Conservation (phyloP, 441 rosid species). For the Heliophila coronopifolia region DNA sequence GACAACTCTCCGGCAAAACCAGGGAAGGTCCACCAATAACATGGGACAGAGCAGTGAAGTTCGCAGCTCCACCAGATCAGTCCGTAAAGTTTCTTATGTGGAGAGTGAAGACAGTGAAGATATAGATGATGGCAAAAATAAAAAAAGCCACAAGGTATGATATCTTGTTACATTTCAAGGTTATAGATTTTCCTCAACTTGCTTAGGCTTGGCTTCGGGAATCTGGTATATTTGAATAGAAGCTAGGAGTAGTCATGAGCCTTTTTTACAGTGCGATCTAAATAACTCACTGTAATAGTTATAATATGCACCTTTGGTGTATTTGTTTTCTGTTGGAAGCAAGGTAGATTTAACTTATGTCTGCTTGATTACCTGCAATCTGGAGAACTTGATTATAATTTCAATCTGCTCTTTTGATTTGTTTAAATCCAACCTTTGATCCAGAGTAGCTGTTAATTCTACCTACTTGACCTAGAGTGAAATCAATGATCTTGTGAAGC, state of each 20-base stretch:
- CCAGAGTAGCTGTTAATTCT: neutral
- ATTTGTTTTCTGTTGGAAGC: neutral
- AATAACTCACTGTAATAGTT: constrained; percentile 2
- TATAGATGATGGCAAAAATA: constrained; percentile 67
- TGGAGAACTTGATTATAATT: neutral
- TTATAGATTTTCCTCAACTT: neutral
- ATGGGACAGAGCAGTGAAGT: constrained; percentile 64
- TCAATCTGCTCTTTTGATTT: neutral
- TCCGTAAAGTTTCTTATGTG: constrained; percentile 93
- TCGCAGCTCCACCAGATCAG: constrained; percentile 84
- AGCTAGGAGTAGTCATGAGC: neutral
- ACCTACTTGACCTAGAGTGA: constrained; percentile 7
- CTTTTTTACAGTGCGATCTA: constrained; percentile 8
- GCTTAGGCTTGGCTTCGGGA: constrained; percentile 1
- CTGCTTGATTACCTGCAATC: constrained; percentile 4
- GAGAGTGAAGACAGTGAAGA: constrained; percentile 99
- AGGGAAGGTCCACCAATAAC: constrained; percentile 41
- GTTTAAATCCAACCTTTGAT: constrained; percentile 6
- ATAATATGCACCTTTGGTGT: neutral
- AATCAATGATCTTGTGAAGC: constrained; percentile 8
- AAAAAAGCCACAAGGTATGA: constrained; percentile 66
- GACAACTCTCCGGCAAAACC: constrained; percentile 54
- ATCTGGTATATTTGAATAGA: constrained; percentile 5
- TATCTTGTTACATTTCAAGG: constrained; percentile 12
- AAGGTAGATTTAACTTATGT: neutral